Evolutionary conservation across 2,329 filamentous ascomycete species (phyloP), one percentile per base, ranked within the genome.

Genomic region (Beauveria asiatica): DNA sequence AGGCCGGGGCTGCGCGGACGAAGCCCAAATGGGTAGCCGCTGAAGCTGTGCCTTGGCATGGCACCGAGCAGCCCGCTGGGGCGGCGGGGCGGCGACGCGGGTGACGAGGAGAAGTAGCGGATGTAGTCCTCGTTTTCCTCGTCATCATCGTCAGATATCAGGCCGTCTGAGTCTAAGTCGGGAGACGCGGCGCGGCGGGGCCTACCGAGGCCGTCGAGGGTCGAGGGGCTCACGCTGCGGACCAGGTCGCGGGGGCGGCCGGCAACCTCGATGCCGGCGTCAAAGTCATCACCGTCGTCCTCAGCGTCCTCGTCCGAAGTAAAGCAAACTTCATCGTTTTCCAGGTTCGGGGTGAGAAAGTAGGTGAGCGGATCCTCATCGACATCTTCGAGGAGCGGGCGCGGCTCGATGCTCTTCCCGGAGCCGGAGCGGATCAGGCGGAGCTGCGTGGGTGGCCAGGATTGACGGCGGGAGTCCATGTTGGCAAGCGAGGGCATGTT

Each of bases 191-290:
- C 65, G 4, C 71, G 56, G 37, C 46, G 46, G 44, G 62, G 67
- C 67, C 76, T 80, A 62, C 75, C 74, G 17, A 82, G 76, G 3
- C 80, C 79, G 25, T 77, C 78, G 37, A 84, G 78, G 33, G 75
- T 80, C 0, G 81, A 84, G 2, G 82, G 82, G 66, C 81, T 83
- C 62, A 84, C 76, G 64, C 78, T 83, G 62, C 82, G 77, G 57
- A 83, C 72, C 45, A 78, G 74, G 17, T 77, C 75, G 30, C 71
- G 68, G 3, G 78, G 77, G 4, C 74, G 73, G 61, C 72, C 76
- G 58, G 73, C 68, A 64, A 80, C 76, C 66, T 83, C 80, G 67
- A 84, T 84, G 59, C 82, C 81, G 42, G 82, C 82, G 66, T 84
- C 81, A 65, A 82, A 79, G 64, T 81, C 79, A 71, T 80, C 73